Evolutionary conservation across 441 rosid genomes (phyloP), one percentile per base, ranked within the genome.

Genomic region (Macaranga tanarius): DNA sequence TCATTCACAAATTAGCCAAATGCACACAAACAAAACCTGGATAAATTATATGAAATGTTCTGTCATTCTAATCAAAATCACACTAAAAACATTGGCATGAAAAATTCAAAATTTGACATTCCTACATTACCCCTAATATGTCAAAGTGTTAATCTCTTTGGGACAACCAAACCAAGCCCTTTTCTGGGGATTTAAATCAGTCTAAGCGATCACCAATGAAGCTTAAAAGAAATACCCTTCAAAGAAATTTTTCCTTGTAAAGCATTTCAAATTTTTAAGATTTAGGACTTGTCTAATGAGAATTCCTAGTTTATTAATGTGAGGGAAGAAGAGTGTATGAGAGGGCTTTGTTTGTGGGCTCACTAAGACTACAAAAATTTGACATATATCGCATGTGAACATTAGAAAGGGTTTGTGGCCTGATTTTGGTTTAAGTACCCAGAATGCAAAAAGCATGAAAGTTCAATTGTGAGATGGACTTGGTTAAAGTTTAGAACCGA

Each of bases 21-120:
- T 73, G 73, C 12, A 77, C 20, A 44, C n/a, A 78, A 56, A 72
- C 11, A 62, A 50, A 62, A n/a, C 61, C 48, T 0, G 12, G 22
- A 16, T 40, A 13, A 16, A n/a, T 52, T 17, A 52, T 52, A 8
- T 52, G 19, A 52, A 52, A 4, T 12, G 54, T 15, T 16, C 54
- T 4, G 19, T 50, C 54, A 50, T 50, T 50, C 17, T 50, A 50
- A 50, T 50, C n/a, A 50, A 50, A 50, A 50, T 16, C 54, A 50
- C 15, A n/a, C 2, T 12, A 50, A 50, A 3, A 52, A 19, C 47
- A 0, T 42, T n/a, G 22, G 2, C 0, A 28, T 51, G 55, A 4
- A 16, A 52, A 3, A 52, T 52, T 3, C 22, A 52, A 4, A 17
- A 17, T 52, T 3, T 52, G 12, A 52, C 56, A 50, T n/a, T n/a